Conservation (phyloP, 225 moss, liverwort and hornwort genomes). For the Straminergon stramineum region DNA sequence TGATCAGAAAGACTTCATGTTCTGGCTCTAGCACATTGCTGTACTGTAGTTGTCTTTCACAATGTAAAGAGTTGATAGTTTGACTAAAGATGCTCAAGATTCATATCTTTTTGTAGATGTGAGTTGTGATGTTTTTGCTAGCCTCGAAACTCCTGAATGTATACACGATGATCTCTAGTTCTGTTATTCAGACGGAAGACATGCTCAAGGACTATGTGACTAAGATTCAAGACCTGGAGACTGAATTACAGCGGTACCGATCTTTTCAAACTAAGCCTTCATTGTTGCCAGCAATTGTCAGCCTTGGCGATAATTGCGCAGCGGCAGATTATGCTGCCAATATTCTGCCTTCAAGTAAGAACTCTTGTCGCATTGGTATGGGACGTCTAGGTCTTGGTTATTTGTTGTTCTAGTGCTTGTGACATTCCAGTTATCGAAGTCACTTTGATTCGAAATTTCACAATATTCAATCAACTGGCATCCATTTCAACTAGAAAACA, state of each 20-base stretch:
- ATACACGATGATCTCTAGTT: background rate
- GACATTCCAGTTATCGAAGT: background rate
- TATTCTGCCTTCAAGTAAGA: slow-evolving; percentile 27
- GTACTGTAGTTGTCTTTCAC: background rate
- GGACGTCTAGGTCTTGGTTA: background rate
- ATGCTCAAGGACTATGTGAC: slow-evolving; percentile 59
- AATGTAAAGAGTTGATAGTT: background rate
- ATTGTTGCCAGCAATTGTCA: slow-evolving; percentile 22
- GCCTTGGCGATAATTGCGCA: slow-evolving; percentile 19
- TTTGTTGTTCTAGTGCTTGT: background rate
- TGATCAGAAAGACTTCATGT: background rate
- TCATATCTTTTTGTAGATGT: background rate
- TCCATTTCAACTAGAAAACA: background rate
- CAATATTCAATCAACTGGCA: background rate
- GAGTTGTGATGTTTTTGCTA: background rate
- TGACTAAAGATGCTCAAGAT: background rate
- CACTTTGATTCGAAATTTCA: background rate
- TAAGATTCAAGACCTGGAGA: slow-evolving; percentile 72
- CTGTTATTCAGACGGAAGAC: slow-evolving; percentile 39
- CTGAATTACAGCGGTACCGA: slow-evolving; percentile 41
- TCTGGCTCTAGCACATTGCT: background rate
- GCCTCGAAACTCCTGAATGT: background rate
- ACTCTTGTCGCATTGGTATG: background rate
- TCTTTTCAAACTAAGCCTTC: slow-evolving; percentile 26
- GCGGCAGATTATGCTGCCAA: slow-evolving; percentile 10